A percentile compares a stretch with the other conserved stretches of the same genome.
Evolutionary conservation across 108 stramenopile genomes (phyloP).

Genomic region (Schizochytrium sp.): DNA sequence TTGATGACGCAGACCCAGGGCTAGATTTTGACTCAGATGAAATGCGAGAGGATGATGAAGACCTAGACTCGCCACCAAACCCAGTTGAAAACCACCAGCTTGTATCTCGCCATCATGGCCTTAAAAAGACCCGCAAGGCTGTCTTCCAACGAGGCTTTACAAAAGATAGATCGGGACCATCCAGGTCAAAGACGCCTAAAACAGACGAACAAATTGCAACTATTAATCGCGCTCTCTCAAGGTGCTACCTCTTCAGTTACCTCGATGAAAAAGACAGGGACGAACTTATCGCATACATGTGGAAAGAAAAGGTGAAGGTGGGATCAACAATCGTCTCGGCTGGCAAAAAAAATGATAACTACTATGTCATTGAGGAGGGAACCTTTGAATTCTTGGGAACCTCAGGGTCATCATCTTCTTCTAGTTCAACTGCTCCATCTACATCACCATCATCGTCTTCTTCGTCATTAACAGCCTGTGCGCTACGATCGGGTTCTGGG

Average conservation of each 20-base stretch:
- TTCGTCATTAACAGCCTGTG: neutral
- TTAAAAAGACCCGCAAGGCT: slow-evolving; percentile 49
- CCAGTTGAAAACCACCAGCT: neutral
- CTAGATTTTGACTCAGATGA: neutral
- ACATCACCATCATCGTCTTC: neutral
- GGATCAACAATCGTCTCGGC: slow-evolving; percentile 26
- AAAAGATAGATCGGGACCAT: neutral
- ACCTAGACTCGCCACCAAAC: neutral
- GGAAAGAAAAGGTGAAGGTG: slow-evolving; percentile 19
- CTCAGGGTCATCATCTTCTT: too few relatives aligned
- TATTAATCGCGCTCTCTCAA: neutral
- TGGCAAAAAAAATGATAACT: slow-evolving; percentile 58
- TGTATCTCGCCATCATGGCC: too few relatives aligned
- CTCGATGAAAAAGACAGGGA: slow-evolving; percentile 32
- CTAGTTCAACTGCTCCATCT: too few relatives aligned
- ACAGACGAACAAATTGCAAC: slow-evolving; percentile 12
- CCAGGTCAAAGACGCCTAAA: slow-evolving; percentile 26
- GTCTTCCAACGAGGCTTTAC: slow-evolving; percentile 41
- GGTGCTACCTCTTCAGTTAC: slow-evolving; percentile 49
- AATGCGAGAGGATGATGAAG: neutral
- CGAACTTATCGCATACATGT: slow-evolving; percentile 38
- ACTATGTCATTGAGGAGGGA: slow-evolving; percentile 26
- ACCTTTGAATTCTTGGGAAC: slow-evolving; percentile 19
- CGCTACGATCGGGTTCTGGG: slow-evolving; percentile 7
- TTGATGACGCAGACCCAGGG: neutral